Conservation (phyloP, 441 rosid species). For the Erodium chrysanthum region DNA sequence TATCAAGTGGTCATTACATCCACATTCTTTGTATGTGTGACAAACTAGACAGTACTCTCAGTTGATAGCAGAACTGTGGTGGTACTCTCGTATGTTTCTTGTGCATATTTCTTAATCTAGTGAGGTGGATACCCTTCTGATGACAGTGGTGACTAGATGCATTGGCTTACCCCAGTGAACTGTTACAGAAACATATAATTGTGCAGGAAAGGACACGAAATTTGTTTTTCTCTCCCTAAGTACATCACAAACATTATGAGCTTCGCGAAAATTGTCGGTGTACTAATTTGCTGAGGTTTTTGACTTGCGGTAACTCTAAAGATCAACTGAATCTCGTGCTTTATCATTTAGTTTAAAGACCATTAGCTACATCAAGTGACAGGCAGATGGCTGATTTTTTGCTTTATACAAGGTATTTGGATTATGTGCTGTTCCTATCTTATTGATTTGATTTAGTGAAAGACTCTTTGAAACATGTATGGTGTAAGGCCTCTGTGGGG, state of each 20-base stretch:
- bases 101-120: neutral
- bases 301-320: neutral
- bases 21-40: too few species aligned
- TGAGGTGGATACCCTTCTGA: neutral
- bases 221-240: neutral
- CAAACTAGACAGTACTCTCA: too few species aligned
- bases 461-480: neutral
- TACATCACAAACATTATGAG: neutral
- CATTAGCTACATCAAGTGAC: too few species aligned
- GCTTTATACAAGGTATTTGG: neutral
- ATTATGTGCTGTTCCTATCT: neutral
- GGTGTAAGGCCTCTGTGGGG: neutral
- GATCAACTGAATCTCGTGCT: neutral
- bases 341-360: too few species aligned
- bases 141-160: neutral
- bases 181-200: neutral
- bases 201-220: neutral
- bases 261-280: neutral
- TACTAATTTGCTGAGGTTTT: neutral
- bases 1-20: too few species aligned
- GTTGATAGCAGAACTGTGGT: too few species aligned
- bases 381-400: too few species aligned
- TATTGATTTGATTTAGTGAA: neutral
- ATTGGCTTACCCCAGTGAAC: too few species aligned
- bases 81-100: too few species aligned